Evolutionary conservation across 2,329 filamentous ascomycete genomes (phyloP).

Genomic region (Aspergillus sp.): DNA sequence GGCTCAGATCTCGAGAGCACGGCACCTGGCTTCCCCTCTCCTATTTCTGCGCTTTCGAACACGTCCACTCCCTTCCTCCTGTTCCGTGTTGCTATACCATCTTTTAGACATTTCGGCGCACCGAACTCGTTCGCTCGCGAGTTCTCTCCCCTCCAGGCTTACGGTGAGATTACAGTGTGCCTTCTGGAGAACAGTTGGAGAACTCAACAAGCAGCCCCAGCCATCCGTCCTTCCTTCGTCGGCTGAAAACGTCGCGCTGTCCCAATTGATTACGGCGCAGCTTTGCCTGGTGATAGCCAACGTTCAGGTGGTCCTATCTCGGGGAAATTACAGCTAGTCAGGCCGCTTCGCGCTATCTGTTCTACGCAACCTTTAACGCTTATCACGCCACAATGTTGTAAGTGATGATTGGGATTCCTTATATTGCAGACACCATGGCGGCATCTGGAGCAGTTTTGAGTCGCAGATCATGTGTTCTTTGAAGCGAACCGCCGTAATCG

Average conservation of each 20-base stretch:
- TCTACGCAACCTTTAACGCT: background rate
- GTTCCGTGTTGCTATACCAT: background rate
- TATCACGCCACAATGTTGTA: constrained; percentile 12
- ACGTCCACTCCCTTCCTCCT: background rate
- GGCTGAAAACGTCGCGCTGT: background rate
- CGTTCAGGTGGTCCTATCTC: background rate
- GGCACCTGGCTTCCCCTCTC: background rate
- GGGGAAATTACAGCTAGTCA: background rate
- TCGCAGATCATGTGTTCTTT: background rate
- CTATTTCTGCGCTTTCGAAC: background rate
- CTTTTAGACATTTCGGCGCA: background rate
- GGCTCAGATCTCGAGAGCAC: background rate
- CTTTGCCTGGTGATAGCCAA: background rate
- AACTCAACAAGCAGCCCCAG: background rate
- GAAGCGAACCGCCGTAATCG: background rate
- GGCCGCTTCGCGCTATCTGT: background rate
- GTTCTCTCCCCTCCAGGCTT: background rate
- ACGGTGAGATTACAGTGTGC: background rate
- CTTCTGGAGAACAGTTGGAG: background rate
- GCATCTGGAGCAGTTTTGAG: background rate
- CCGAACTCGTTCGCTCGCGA: background rate
- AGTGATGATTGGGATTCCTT: constrained; percentile 1
- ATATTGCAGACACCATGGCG: background rate
- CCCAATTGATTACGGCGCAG: background rate
- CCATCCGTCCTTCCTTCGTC: background rate